Conservation (phyloP, 176 grass and related monocot genomes). For the Pharus latifolius region DNA sequence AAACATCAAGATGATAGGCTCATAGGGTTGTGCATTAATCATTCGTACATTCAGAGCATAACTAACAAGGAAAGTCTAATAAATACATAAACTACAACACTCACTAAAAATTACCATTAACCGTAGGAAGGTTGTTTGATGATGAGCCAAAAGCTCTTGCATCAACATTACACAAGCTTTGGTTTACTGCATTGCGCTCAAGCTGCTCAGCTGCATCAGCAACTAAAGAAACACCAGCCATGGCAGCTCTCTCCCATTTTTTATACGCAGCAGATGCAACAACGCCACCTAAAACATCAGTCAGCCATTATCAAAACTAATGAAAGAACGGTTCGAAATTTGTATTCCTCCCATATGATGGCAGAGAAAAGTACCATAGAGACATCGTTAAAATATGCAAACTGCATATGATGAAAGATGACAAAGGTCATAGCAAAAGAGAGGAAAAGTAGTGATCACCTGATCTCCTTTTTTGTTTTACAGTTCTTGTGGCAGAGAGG, state of each 20-base stretch:
- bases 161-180: slow-evolving; percentile 19
- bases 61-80: not conserved
- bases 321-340: not conserved
- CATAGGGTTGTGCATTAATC: not conserved
- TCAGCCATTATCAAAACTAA: slow-evolving; percentile 22
- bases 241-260: slow-evolving; percentile 94
- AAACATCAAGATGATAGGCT: slow-evolving; percentile 1
- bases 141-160: slow-evolving; percentile 18
- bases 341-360: not conserved
- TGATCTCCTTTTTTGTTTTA: slow-evolving; percentile 84
- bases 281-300: slow-evolving; percentile 33
- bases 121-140: slow-evolving; percentile 28
- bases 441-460: slow-evolving; percentile 35
- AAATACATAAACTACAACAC: slow-evolving; percentile 1
- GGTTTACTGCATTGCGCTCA: slow-evolving; percentile 35
- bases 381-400: not conserved
- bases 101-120: slow-evolving; percentile 35
- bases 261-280: slow-evolving; percentile 73
- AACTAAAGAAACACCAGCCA: slow-evolving; percentile 96
- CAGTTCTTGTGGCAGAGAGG: slow-evolving; percentile 56
- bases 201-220: slow-evolving; percentile 99
- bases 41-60: not conserved
- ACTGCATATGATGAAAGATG: slow-evolving; percentile 10
- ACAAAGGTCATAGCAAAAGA: slow-evolving; percentile 11
- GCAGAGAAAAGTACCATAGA: not conserved